Evolutionary conservation across 768 basidiomycete genomes (phyloP), one percentile per base, ranked within the genome.

Genomic region (Mycena leptocephala): DNA sequence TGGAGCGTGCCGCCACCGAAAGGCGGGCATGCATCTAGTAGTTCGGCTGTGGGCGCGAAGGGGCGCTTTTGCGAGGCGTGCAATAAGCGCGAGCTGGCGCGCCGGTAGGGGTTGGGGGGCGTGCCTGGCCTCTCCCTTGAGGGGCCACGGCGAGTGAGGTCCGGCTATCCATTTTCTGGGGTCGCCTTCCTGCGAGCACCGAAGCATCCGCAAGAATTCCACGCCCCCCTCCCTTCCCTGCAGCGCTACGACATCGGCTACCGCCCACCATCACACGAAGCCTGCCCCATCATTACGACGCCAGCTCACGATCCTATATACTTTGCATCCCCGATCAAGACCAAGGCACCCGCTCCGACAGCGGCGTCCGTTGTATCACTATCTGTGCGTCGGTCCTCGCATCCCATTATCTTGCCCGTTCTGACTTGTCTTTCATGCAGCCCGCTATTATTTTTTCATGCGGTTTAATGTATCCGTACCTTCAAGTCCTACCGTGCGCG

Each of bases 1-100:
- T 84, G 86, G 66, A 84, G 84, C 28, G 79, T 79, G 20, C 63
- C 81, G 32, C 70, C 76, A 14, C 79, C 79, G 14, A 46, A 59
- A 20, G 58, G 63, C 51, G 75, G 75, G 1, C 62, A 63, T 35
- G 58, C 61, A n/a, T 24, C 69, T 2, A n/a, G 48, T 2, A n/a
- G 48, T 3, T 58, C 65, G 16, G 32, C 58, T 3, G 61, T 58
- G 7, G 72, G 71, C 39, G 62, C 72, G 4, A 76, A 74, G 33
- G 70, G 74, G 41, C 74, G 79, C 39, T 80, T 78, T 67, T 80
- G 79, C 58, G 79, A 80, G 63, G 79, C 79, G 77, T 79, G 58
- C 79, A 75, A 72, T 70, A 81, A 59, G 78, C 78, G 76, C 22
- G 74, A 76, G 39, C 33, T 74, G 61, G 71, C 51, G 56, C 61